Percentiles rank a stretch among this genome's conserved stretches.
These are phyloP conservation scores for Phycomyces blakesleeanus DNA, from an alignment of 192 early-diverging fungal species.

Conservation along the genomic window DNA sequence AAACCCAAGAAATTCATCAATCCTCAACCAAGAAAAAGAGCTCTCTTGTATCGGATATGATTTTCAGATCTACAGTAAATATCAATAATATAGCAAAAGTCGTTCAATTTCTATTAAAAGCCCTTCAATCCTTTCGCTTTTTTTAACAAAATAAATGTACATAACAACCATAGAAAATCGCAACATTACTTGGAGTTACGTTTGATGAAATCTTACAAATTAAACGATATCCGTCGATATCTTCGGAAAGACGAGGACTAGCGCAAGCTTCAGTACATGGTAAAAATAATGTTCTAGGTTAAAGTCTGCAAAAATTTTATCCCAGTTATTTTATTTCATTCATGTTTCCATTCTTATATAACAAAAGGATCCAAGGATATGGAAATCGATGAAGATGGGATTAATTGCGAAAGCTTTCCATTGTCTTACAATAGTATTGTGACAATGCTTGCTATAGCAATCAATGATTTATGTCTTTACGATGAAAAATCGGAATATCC, in stretches of 20 bases:
- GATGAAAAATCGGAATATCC: background rate
- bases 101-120: background rate
- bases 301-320: background rate
- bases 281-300: background rate
- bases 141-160: background rate
- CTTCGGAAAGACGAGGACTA: background rate
- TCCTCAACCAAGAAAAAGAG: background rate
- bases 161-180: conserved; percentile 7
- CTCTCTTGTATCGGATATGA: background rate
- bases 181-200: background rate
- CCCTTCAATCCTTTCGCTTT: background rate
- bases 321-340: background rate
- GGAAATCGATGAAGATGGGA: conserved; percentile 7
- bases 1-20: background rate
- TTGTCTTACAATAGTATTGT: conserved; percentile 11
- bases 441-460: background rate
- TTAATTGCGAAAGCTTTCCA: conserved; percentile 6
- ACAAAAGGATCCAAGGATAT: background rate
- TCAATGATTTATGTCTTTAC: conserved; percentile 2
- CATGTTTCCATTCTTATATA: background rate
- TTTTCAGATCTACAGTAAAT: background rate
- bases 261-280: background rate
- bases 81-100: background rate
- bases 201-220: conserved; percentile 10
- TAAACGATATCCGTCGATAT: background rate